A percentile compares a stretch with the other conserved stretches of the same genome.
Conservation (phyloP, 2,329 filamentous ascomycete species). For the Aspergillus uvarum region DNA sequence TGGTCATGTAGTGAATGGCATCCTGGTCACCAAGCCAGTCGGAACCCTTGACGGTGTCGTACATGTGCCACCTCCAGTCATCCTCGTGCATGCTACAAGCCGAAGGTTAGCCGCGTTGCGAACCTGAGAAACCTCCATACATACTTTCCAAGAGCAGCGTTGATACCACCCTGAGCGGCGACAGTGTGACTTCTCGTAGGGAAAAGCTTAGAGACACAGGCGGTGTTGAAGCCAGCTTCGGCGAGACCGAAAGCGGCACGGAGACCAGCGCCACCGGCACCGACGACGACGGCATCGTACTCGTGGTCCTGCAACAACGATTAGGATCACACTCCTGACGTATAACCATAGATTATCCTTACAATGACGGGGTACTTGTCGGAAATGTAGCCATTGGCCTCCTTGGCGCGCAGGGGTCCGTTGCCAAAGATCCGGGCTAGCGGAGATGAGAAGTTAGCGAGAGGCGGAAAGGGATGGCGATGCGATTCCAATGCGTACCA, state of each 20-base stretch:
- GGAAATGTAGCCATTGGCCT: constrained; percentile 82
- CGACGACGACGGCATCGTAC: constrained; percentile 91
- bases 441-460: constrained; percentile 27
- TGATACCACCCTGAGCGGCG: constrained; percentile 66
- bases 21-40: constrained; percentile 98
- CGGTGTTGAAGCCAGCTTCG: constrained; percentile 64
- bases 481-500: constrained; percentile 54
- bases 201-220: constrained; percentile 65
- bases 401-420: constrained; percentile 84
- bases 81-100: constrained; percentile 86
- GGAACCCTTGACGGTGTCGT: constrained; percentile 96
- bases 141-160: constrained; percentile 46
- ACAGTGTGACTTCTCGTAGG: constrained; percentile 65
- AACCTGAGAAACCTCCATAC: constrained; percentile 9
- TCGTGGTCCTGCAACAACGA: constrained; percentile 72
- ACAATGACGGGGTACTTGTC: constrained; percentile 93
- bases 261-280: constrained; percentile 63
- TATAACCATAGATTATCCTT: constrained; percentile 43
- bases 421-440: constrained; percentile 82
- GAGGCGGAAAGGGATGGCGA: constrained; percentile 19
- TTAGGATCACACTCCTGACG: constrained; percentile 19
- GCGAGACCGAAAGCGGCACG: constrained; percentile 64
- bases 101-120: constrained; percentile 20
- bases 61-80: constrained; percentile 99
- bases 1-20: constrained; percentile 98